Evolutionary conservation across 805 yeast species (phyloP).

Genomic region (Myxozyma geophila): DNA sequence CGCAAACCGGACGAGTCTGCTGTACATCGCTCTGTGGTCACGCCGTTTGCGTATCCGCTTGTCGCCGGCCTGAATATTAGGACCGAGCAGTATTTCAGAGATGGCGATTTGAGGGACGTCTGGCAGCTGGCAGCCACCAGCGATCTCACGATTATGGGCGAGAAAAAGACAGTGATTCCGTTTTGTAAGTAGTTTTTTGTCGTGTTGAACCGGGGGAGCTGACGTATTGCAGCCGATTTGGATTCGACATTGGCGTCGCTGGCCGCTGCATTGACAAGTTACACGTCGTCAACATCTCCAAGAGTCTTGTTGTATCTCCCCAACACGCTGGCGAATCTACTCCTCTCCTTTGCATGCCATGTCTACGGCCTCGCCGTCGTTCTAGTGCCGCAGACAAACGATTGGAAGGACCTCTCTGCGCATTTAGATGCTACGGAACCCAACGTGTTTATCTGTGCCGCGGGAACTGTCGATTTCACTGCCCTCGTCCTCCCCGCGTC

Average conservation of each 20-base stretch:
- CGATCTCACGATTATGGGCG: constrained; percentile 39
- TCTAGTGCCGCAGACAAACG: constrained; percentile 23
- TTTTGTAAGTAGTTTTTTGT: constrained; percentile 16
- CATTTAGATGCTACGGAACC: constrained; percentile 32
- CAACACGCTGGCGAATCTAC: constrained; percentile 28
- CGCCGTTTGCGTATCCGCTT: constrained; percentile 72
- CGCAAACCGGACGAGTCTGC: constrained; percentile 75
- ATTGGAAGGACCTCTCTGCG: constrained; percentile 3
- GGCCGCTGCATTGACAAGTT: constrained; percentile 18
- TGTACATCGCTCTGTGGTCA: constrained; percentile 70
- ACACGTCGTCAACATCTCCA: constrained; percentile 14
- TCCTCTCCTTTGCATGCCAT: constrained; percentile 27
- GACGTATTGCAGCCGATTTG: constrained; percentile 13
- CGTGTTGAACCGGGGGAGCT: not conserved
- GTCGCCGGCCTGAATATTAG: constrained; percentile 71
- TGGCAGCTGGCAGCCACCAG: constrained; percentile 54
- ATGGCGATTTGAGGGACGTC: constrained; percentile 75
- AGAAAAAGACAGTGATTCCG: not conserved
- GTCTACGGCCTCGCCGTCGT: constrained; percentile 24
- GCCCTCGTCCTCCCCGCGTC: constrained; percentile 22
- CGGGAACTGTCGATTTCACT: constrained; percentile 33
- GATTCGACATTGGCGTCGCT: constrained; percentile 10
- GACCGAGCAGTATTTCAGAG: constrained; percentile 65
- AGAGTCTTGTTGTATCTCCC: constrained; percentile 31
- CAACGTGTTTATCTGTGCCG: constrained; percentile 28